Conservation (phyloP, 2,329 filamentous ascomycete genomes). For the Cadophora luteo-olivacea region DNA sequence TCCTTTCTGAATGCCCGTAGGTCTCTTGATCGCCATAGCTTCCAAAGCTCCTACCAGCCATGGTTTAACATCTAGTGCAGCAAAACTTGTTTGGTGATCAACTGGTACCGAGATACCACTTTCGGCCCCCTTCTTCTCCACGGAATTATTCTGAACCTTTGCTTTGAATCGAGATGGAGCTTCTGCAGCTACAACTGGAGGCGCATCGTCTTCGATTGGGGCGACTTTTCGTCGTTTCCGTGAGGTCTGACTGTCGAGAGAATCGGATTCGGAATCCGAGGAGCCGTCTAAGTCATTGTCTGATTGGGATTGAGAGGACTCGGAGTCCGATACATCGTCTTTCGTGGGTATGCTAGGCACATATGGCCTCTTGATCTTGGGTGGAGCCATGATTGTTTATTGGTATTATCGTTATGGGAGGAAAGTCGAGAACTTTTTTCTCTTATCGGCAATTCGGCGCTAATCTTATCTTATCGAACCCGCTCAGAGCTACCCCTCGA, state of each 20-base stretch:
- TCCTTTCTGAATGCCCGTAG: slow-evolving; percentile 90
- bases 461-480: slow-evolving; percentile 3
- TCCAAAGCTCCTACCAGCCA: slow-evolving; percentile 87
- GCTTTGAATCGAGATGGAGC: slow-evolving; percentile 43
- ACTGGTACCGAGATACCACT: slow-evolving; percentile 55
- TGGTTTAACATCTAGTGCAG: slow-evolving; percentile 74
- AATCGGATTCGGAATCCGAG: slow-evolving; percentile 42
- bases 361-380: slow-evolving; percentile 24
- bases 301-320: slow-evolving; percentile 19
- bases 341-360: slow-evolving; percentile 18
- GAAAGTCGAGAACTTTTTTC: slow-evolving; percentile 1
- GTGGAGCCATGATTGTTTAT: slow-evolving; percentile 27
- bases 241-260: slow-evolving; percentile 42
- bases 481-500: neutral
- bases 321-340: slow-evolving; percentile 26
- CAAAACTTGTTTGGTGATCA: slow-evolving; percentile 70
- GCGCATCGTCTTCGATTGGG: slow-evolving; percentile 31
- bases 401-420: neutral
- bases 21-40: slow-evolving; percentile 81
- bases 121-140: slow-evolving; percentile 20
- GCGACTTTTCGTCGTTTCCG: slow-evolving; percentile 43
- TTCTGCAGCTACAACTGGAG: slow-evolving; percentile 30
- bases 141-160: slow-evolving; percentile 22
- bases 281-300: slow-evolving; percentile 22
- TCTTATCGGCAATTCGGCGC: neutral